Base-by-base conservation (phyloP, 495 filamentous ascomycete genomes). In the Penicillium cataractarum region DNA sequence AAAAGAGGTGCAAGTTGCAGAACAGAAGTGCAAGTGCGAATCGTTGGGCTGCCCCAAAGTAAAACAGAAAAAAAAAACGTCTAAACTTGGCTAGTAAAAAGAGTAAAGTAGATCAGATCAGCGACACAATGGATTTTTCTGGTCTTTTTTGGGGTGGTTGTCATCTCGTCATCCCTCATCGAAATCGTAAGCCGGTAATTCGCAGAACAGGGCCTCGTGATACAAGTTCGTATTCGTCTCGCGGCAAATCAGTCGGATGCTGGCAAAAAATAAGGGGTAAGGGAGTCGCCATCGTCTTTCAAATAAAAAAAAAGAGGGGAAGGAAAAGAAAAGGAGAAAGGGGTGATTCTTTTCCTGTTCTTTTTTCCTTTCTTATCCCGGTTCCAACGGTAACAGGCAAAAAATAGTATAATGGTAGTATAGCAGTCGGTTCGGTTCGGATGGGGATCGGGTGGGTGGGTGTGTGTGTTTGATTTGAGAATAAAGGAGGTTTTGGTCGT, bases 91-190 rank as follows among this genome's bases (percentile, higher is more conserved):
- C 72, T 75, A 71, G 74, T 56, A 56, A 56, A 35, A 37, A 37
- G 12, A 48, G 40, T 7, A 29, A n/a, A 29, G 35, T 56, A 27
- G 54, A 56, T 60, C 44, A 37, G 48, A 79, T 79, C 74, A 80
- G 76, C 73, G 74, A 76, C 76, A 78, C 66, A 69, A 67, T 62
- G 66, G 74, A 75, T 72, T 76, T 71, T 73, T 72, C 72, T 66
- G 71, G 69, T 64, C 69, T 71, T 75, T 72, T 76, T 76, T 76
- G 74, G 32, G 70, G 74, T 21, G 71, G 73, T 74, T 78, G 79
- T 83, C 80, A 79, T 82, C 77, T 80, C 80, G 77, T 83, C 80
- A 81, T 83, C 80, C 78, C 74, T 82, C 80, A 80, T 83, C 78
- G 78, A 82, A 77, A 61, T 83, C 80, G 77, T 82, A 77, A 81